Conservation (phyloP, 768 basidiomycete species). For the Leucocoprinus sp. region DNA sequence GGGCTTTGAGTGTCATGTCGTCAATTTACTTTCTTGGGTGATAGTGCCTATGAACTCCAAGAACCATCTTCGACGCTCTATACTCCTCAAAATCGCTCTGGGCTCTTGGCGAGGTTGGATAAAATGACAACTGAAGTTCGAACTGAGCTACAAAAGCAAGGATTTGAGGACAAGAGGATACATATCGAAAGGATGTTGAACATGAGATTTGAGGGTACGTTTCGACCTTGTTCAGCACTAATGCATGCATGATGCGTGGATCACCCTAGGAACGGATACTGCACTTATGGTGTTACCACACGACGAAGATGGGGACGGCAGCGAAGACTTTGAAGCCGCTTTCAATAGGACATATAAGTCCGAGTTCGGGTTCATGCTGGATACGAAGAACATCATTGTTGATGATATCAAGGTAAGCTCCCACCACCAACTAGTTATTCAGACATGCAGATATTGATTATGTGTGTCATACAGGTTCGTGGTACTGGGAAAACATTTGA, state of each 20-base stretch:
- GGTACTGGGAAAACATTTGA: conserved; percentile 90
- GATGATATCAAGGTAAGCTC: conserved; percentile 77
- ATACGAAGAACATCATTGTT: conserved; percentile 75
- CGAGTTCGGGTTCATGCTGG: conserved; percentile 89
- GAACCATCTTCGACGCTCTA: conserved; percentile 84
- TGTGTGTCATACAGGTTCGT: conserved; percentile 36
- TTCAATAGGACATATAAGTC: conserved; percentile 77
- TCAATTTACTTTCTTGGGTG: background rate
- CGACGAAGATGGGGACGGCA: conserved; percentile 36
- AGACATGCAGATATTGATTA: background rate
- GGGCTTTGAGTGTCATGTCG: background rate
- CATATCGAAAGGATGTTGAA: conserved; percentile 77
- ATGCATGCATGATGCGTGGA: background rate
- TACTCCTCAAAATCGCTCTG: conserved; percentile 43
- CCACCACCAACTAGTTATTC: background rate
- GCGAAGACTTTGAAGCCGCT: conserved; percentile 68
- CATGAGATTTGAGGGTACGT: conserved; percentile 68
- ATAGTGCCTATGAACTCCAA: conserved; percentile 77
- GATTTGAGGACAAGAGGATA: conserved; percentile 69
- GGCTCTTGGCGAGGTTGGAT: conserved; percentile 60
- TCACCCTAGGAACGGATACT: conserved; percentile 67
- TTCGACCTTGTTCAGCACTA: background rate
- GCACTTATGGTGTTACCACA: conserved; percentile 76
- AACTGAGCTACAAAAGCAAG: conserved; percentile 66
- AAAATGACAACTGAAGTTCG: conserved; percentile 55